A percentile compares a stretch with the other conserved stretches of the same genome.
Conservation (phyloP, 2,329 filamentous ascomycete genomes). For the Ambrosiella beaveri region DNA sequence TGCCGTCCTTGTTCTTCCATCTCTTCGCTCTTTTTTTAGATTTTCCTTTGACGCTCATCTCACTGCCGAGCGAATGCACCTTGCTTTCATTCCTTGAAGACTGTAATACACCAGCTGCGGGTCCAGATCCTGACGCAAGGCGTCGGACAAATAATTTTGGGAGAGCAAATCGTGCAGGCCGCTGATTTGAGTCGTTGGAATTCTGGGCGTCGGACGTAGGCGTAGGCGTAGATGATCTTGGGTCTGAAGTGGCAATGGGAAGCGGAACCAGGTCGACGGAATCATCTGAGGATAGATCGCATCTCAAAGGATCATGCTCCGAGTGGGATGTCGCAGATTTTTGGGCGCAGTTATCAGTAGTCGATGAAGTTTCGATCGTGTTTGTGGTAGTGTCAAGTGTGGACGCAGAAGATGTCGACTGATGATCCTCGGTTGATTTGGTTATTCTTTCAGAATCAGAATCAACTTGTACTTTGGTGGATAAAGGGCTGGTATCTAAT, state of each 20-base stretch:
- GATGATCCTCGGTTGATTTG: too few relatives aligned
- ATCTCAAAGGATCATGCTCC: not conserved
- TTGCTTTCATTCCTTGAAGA: not conserved
- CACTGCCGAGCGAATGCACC: not conserved
- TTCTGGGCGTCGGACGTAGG: not conserved
- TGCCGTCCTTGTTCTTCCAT: conserved; percentile 2
- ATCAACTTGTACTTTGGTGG: too few relatives aligned
- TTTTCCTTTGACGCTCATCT: not conserved
- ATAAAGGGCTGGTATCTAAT: too few relatives aligned
- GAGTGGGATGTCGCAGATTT: too few relatives aligned
- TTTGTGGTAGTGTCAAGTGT: too few relatives aligned
- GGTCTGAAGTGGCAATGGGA: not conserved
- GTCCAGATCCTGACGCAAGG: conserved; percentile 1
- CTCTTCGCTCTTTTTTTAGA: not conserved
- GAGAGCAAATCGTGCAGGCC: conserved; percentile 4
- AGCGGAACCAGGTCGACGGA: not conserved
- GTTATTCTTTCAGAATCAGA: too few relatives aligned
- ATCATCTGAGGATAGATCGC: not conserved
- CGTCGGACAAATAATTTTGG: conserved; percentile 9
- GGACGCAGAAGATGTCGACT: too few relatives aligned
- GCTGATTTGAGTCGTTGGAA: not conserved
- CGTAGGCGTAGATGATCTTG: not conserved
- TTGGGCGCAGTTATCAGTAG: too few relatives aligned
- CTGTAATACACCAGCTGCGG: too few relatives aligned
- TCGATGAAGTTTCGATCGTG: too few relatives aligned